Evolutionary conservation across 441 rosid species (phyloP).

Genomic region (Gossypium schwendimanii): DNA sequence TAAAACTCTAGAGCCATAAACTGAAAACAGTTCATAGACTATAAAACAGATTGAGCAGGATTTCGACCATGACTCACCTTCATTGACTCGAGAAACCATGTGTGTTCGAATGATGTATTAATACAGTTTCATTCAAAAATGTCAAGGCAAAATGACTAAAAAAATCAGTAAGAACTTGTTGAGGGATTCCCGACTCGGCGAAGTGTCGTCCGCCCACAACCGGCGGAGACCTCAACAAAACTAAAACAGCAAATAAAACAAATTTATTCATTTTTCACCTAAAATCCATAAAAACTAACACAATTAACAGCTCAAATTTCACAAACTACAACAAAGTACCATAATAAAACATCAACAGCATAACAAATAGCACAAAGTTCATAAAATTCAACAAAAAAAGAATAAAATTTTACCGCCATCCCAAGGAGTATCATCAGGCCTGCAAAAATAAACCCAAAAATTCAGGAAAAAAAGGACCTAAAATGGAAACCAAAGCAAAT

Average conservation of each 20-base stretch:
- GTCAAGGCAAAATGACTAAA: not conserved
- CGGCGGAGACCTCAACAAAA: not conserved
- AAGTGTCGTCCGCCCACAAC: too few species aligned
- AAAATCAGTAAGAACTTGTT: not conserved
- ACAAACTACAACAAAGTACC: not conserved
- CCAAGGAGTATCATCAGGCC: conserved; percentile 65
- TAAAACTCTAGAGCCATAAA: not conserved
- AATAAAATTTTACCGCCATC: conserved; percentile 39
- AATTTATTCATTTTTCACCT: not conserved
- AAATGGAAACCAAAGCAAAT: not conserved
- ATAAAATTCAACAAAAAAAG: not conserved
- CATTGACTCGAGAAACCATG: not conserved
- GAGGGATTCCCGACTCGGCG: too few species aligned
- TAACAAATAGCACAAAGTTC: not conserved
- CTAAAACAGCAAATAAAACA: not conserved
- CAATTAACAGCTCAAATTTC: not conserved
- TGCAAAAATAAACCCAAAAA: conserved; percentile 13
- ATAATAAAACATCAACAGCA: not conserved
- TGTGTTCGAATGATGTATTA: not conserved
- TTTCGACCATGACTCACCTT: not conserved
- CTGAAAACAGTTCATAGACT: not conserved
- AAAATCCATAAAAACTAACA: not conserved
- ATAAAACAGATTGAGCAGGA: not conserved
- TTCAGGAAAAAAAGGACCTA: not conserved
- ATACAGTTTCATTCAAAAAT: not conserved